Evolutionary conservation across 2,329 filamentous ascomycete species (phyloP), one percentile per base, ranked within the genome.

Genomic region (Fusarium multiceps): DNA sequence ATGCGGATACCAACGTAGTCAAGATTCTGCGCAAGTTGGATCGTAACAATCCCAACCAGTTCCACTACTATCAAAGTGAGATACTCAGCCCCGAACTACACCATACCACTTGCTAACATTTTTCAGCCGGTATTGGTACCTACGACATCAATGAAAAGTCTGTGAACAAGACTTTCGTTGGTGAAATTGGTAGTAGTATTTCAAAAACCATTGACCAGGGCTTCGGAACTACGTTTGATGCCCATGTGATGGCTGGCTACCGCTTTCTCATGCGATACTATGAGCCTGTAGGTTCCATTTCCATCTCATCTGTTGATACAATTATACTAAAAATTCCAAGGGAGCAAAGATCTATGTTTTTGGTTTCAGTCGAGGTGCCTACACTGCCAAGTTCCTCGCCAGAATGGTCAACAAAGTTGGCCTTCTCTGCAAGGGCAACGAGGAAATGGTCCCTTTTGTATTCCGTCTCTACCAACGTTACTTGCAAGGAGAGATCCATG

Each of bases 261-360:
- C 78, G 81, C 4, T 88, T 88, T 59, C 68, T 87, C 23, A 87
- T 88, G 86, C 81, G 83, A 12, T 85, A 84, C 71, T 87, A 87
- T 57, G 76, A 80, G 30, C 74, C 76, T n/a, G 81, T 79, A 63
- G 74, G 80, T 45, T 21, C 4, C 3, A 18, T 3, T 12, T 3
- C 10, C 18, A 2, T 4, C 0, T 4, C 3, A 0, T 2, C 4
- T 5, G 3, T 1, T 1, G 0, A 20, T 10, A 4, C 2, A 1
- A 3, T 1, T 11, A 30, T 45, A 16, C 48, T 71, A 21, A 71
- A 21, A 18, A 27, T 5, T 9, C 10, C 1, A 27, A 84, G 73
- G 83, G 80, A 1, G 84, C 85, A 66, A 82, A 82, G 50, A 85
- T 87, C 34, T 87, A 86, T 68, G 83, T 87, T 70, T 87, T 87